Conservation (phyloP, 805 yeast species). For the Starmerella riodocensis region DNA sequence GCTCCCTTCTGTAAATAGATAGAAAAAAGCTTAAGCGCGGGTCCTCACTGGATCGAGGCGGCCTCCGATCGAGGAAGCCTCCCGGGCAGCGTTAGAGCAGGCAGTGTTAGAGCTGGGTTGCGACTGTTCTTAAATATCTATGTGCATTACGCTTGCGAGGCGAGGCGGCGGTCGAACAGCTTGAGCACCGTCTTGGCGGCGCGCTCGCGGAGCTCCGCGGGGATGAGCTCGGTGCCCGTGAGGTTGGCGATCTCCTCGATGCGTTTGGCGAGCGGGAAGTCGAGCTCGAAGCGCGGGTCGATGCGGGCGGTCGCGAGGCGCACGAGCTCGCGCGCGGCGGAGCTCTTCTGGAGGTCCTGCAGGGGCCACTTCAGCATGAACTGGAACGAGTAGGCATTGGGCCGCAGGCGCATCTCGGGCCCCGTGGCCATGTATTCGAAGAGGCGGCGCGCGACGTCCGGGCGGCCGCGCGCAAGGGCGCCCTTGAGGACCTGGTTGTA, state of each 20-base stretch:
- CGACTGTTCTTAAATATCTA: too few species aligned
- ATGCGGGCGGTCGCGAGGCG: conserved; percentile 5
- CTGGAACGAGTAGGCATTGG: conserved; percentile 24
- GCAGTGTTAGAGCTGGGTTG: too few species aligned
- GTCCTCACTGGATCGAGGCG: too few species aligned
- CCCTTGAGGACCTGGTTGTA: conserved; percentile 26
- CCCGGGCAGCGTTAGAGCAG: too few species aligned
- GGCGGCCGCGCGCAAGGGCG: conserved; percentile 13
- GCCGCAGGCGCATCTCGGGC: conserved; percentile 13
- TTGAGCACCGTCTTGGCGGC: conserved; percentile 3
- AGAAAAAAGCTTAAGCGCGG: too few species aligned
- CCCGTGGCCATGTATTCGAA: conserved; percentile 16
- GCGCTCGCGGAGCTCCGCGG: background rate
- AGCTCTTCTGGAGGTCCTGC: background rate
- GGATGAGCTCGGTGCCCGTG: conserved; percentile 9
- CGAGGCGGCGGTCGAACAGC: conserved; percentile 7
- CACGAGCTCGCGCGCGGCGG: conserved; percentile 8
- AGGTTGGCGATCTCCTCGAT: conserved; percentile 3
- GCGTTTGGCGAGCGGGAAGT: conserved; percentile 15
- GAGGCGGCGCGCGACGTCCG: conserved; percentile 18
- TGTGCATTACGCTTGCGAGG: conserved; percentile 5
- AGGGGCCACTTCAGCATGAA: conserved; percentile 18
- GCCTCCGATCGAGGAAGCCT: too few species aligned
- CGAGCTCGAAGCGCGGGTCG: conserved; percentile 8
- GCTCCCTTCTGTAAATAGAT: too few species aligned